Evolutionary conservation across 768 basidiomycete genomes (phyloP), one percentile per base, ranked within the genome.

Genomic region (Suillus alpinus): DNA sequence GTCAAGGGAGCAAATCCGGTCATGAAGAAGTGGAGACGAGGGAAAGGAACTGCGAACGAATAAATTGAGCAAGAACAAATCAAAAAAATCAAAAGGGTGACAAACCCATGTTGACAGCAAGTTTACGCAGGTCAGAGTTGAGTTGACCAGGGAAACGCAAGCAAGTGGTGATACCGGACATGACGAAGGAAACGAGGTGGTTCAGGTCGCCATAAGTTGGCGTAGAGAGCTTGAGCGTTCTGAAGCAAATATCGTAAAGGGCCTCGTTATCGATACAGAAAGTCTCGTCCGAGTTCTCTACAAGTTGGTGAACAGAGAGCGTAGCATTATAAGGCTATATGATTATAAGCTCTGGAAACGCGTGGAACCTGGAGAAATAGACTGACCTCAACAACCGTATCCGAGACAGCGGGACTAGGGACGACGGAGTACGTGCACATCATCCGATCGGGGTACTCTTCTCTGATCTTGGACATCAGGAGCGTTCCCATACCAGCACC

Each of bases 231-330:
- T 99, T 98, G 73, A 99, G 85, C 34, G 97, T 98, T 72, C 94
- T 86, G 87, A 97, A 95, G 79, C 95, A 98, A 72, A 99, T 99
- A 73, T 98, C 97, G 78, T 98, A 97, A 59, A 99, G 88, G 32
- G 96, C 97, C 77, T 98, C 96, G 76, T 98, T 98, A 75, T 98
- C 96, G 74, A 99, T 98, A 77, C 96, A 98, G 92, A 98, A 98
- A 18, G 97, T 98, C 80, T 97, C 95, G 72, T 98, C 96, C 39
- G 96, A 98, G 85, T 98, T 98, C 79, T 98, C 97, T 57, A 98
- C 97, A 46, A 98, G 87, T 78, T 98, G 97, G 76, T 98, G 96
- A 12, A 98, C 94, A 57, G 94, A 97, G 57, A 98, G 91, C 4
- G 95, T 97, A 37, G 96, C 97, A 76, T 98, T 98, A 85, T 98